Conservation (phyloP, 306 rosid genomes). For the Corylus avellana region DNA sequence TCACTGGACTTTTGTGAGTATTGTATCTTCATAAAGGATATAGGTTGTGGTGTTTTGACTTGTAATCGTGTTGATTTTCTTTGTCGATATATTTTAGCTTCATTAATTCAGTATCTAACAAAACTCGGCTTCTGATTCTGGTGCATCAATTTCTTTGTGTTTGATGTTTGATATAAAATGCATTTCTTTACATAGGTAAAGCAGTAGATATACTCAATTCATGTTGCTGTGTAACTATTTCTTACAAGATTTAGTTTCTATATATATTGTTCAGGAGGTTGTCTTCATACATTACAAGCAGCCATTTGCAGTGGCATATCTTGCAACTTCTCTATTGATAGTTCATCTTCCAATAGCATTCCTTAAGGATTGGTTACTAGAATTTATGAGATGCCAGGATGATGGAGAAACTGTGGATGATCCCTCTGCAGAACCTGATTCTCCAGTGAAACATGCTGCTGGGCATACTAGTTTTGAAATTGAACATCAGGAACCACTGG, state of each 20-base stretch:
- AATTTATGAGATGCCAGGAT: constrained; percentile 3
- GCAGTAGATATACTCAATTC: background rate
- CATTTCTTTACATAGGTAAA: background rate
- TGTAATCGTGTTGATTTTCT: no score
- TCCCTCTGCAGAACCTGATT: constrained; percentile 8
- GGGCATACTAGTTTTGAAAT: constrained; percentile 11
- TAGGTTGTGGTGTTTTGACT: no score
- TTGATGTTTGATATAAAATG: background rate
- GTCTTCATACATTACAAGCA: constrained; percentile 34
- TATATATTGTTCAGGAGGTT: constrained; percentile 17
- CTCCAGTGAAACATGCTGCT: background rate
- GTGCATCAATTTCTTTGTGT: background rate
- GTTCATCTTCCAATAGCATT: constrained; percentile 33
- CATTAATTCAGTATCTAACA: no score
- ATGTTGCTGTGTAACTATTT: background rate
- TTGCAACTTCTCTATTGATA: constrained; percentile 30
- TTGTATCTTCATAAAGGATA: no score
- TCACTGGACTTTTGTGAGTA: no score
- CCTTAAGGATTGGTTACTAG: constrained; percentile 30
- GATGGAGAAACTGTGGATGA: constrained; percentile 27
- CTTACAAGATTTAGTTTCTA: background rate
- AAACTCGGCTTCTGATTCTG: no score
- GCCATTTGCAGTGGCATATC: constrained; percentile 34
- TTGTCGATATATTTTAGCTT: no score
- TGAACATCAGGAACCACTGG: constrained; percentile 14